Percentiles rank a stretch among this genome's conserved stretches.
Conservation (phyloP, 1,284 basidiomycete genomes). For the Ceratobasidium sp. region DNA sequence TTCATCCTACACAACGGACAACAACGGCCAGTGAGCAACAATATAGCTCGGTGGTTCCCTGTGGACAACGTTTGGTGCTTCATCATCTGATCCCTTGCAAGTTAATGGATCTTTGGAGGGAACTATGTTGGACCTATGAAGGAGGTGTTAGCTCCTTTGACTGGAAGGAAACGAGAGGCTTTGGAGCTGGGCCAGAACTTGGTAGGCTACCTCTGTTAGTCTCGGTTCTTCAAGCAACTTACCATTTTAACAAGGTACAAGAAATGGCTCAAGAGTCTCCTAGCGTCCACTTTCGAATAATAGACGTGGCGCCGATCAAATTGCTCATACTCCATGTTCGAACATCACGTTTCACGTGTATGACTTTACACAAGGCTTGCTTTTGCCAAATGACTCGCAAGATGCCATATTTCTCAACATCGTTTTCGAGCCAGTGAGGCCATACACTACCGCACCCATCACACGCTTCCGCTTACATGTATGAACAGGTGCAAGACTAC, state of each 20-base stretch:
- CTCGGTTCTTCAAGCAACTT: not conserved
- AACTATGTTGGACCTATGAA: conserved; percentile 23
- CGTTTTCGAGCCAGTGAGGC: not conserved
- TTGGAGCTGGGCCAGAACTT: not conserved
- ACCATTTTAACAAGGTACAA: not conserved
- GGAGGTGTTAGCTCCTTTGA: not conserved
- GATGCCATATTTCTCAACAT: conserved; percentile 12
- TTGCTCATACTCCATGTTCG: not conserved
- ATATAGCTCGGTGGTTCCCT: not conserved
- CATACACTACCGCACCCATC: not conserved
- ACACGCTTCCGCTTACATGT: not conserved
- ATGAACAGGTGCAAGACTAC: conserved; percentile 7
- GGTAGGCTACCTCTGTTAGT: not conserved
- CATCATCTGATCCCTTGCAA: not conserved
- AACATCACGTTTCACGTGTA: conserved; percentile 28
- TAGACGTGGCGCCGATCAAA: conserved; percentile 14
- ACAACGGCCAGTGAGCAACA: not conserved
- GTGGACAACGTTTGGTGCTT: conserved; percentile 1
- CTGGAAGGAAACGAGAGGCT: not conserved
- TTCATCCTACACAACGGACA: conserved; percentile 3
- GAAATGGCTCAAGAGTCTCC: conserved; percentile 24
- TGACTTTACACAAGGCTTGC: conserved; percentile 1
- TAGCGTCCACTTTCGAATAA: not conserved
- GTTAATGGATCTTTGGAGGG: not conserved
- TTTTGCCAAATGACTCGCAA: not conserved